Evolutionary conservation across 108 stramenopile genomes (phyloP).

Genomic region (Chaetoceros muelleri): DNA sequence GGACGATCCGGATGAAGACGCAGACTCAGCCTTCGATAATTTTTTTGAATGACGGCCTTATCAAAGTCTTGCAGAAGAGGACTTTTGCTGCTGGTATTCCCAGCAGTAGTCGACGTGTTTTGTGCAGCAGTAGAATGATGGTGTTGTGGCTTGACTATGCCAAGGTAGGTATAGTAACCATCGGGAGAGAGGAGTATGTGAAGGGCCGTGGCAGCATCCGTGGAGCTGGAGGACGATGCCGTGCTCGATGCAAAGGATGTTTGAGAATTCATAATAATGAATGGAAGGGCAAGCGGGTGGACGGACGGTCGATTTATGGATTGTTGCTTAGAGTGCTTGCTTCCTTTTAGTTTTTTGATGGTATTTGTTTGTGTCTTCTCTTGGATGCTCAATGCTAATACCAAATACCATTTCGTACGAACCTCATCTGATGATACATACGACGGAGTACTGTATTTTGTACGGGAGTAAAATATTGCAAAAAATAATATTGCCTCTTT

Average conservation of each 20-base stretch:
- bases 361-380: too few species aligned
- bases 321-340: too few species aligned
- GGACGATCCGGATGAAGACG: slow-evolving; percentile 65
- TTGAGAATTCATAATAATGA: background rate
- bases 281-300: too few species aligned
- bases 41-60: slow-evolving; percentile 60
- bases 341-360: too few species aligned
- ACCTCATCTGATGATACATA: too few species aligned
- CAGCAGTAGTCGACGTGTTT: background rate
- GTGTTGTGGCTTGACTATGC: slow-evolving; percentile 31
- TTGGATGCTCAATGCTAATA: too few species aligned
- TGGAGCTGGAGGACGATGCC: background rate
- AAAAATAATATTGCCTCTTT: too few species aligned
- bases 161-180: slow-evolving; percentile 75
- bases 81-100: background rate
- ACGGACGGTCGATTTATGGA: too few species aligned
- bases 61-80: slow-evolving; percentile 18
- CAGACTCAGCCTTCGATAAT: slow-evolving; percentile 57
- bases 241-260: background rate
- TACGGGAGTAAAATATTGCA: too few species aligned
- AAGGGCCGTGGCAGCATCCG: background rate
- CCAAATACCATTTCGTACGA: too few species aligned
- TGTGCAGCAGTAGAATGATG: background rate
- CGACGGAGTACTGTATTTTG: too few species aligned
- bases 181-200: slow-evolving; percentile 51